Base-by-base conservation (phyloP, 2,329 filamentous ascomycete species). In the Corynespora cassiicola region DNA sequence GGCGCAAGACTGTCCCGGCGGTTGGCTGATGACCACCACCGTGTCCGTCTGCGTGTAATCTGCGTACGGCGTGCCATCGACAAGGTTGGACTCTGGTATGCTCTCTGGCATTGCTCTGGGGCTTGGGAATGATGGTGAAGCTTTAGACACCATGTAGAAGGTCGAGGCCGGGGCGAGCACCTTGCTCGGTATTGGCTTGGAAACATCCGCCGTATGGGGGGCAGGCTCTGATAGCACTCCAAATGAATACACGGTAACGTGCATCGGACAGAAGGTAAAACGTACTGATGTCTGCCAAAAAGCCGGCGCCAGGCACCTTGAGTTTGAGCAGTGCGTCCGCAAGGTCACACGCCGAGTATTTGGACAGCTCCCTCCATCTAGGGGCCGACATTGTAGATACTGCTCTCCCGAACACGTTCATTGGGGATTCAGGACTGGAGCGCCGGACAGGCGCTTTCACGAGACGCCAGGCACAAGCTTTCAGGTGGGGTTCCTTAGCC, bases 301-400 rank as follows among this genome's bases (percentile, higher is more conserved):
- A 84, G 36, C 87, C 87, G 17, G 83, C 85, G 30, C 79, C 77
- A 8, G 83, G 76, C 7, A 85, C 78, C 42, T 85, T 78, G 31
- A 90, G 75, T 57, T 85, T 87, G 38, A 88, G 75, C 2, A 90
- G 76, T 5, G 85, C 86, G 63, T 90, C 87, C 8, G 86, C 87
- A 12, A 62, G 50, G 55, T 67, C 63, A 28, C 62, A 66, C 26
- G 62, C 63, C 32, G 63, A 57, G 26, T 67, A 66, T 20, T 50
- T 52, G 12, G 52, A 57, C n/a, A 67, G 28, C 24, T 61, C 54
- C 36, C 55, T 58, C 62, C 62, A 65, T 25, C 35, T 61, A 6
- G 52, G 45, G 11, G 56, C 47, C 3, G 56, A 44, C 61, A 63
- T 63, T 12, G 11, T 48, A 6, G n/a, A 26, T 10, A 26, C 9